phyloP scores from a whole-genome alignment of 2,329 filamentous ascomycete genomes.

The Periconia macrospinosa region DNA sequence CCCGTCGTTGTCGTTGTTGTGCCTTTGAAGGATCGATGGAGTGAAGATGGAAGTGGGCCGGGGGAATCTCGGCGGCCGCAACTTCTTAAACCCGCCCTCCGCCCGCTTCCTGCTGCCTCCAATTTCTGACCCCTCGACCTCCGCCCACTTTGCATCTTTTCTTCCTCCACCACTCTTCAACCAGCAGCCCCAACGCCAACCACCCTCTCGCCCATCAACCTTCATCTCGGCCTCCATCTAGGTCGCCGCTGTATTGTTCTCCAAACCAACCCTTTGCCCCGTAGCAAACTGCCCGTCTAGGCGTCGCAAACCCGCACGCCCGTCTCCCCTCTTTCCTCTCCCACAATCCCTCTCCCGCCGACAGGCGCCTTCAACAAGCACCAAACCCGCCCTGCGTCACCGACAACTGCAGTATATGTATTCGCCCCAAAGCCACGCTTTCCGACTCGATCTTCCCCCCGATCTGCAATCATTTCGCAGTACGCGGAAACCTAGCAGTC shows the following conservation, averaged over 20 bases:
- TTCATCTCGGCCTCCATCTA: background rate
- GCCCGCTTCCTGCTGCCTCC: background rate
- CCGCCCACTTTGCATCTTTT: background rate
- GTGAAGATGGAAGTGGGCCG: background rate
- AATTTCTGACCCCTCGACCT: background rate
- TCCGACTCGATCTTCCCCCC: conserved; percentile 89
- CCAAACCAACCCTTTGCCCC: conserved; percentile 2
- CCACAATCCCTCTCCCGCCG: conserved; percentile 33
- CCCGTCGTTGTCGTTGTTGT: too few species aligned
- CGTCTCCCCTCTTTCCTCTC: conserved; percentile 26
- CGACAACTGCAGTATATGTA: conserved; percentile 82
- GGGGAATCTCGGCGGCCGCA: background rate
- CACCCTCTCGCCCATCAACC: conserved; percentile 10
- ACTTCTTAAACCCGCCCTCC: background rate
- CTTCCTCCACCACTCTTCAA: conserved; percentile 9
- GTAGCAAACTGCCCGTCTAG: conserved; percentile 13
- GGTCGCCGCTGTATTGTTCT: background rate
- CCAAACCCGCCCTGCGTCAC: conserved; percentile 32
- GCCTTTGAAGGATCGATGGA: too few species aligned
- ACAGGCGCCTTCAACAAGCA: conserved; percentile 27
- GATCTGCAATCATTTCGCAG: conserved; percentile 98
- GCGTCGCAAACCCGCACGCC: conserved; percentile 18
- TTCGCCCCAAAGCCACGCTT: conserved; percentile 94
- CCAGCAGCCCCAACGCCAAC: conserved; percentile 16
- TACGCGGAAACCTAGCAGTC: conserved; percentile 90